Evolutionary conservation across 257 asterid genomes (phyloP).

Genomic region (Vinca minor): DNA sequence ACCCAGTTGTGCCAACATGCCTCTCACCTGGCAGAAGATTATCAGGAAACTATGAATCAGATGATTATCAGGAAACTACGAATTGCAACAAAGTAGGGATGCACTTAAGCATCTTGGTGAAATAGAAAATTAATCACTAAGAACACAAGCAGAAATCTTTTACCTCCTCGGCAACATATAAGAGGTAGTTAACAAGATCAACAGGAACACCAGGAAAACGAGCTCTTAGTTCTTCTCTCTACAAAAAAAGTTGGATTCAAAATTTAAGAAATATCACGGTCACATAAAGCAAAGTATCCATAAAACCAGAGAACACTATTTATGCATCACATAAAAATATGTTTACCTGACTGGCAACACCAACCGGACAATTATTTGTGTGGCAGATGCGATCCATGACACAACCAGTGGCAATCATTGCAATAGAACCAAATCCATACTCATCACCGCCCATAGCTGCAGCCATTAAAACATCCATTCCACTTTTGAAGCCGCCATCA

Average conservation of each 20-base stretch:
- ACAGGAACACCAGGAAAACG: constrained; percentile 99
- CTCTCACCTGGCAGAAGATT: constrained; percentile 59
- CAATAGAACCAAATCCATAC: constrained; percentile 95
- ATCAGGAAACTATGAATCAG: constrained; percentile 3
- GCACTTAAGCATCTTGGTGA: background rate
- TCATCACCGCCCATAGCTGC: constrained; percentile 99
- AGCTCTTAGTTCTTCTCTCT: constrained; percentile 98
- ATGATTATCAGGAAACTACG: too few relatives aligned
- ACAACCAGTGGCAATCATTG: constrained; percentile 99
- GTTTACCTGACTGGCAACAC: constrained; percentile 97
- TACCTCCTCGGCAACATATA: constrained; percentile 98
- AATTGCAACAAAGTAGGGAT: background rate
- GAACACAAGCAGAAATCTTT: background rate
- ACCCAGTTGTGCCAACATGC: constrained; percentile 86
- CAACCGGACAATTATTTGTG: constrained; percentile 98
- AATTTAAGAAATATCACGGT: constrained; percentile 1
- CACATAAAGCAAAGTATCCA: background rate
- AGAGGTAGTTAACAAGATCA: constrained; percentile 87
- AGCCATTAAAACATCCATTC: constrained; percentile 90
- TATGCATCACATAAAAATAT: background rate
- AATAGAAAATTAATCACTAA: background rate
- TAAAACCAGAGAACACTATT: background rate
- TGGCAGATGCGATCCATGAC: constrained; percentile 99
- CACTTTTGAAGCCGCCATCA: constrained; percentile 99
- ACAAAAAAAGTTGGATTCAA: constrained; percentile 8